Evolutionary conservation across 805 yeast genomes (phyloP).

Genomic region (Cyberlindnera mrakii): DNA sequence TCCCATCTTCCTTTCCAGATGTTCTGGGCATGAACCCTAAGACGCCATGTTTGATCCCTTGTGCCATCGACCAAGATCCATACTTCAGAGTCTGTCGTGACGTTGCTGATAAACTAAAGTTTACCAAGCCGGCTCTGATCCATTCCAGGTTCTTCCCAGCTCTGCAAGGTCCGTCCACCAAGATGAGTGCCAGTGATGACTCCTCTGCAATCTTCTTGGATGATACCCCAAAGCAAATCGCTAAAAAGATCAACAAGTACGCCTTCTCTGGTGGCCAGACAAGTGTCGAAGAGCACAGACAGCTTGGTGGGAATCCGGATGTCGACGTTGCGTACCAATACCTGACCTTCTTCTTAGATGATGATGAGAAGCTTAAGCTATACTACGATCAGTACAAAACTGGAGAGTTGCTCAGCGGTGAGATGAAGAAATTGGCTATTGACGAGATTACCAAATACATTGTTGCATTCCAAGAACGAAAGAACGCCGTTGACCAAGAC

Average conservation of each 20-base stretch:
- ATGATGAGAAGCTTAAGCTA: slow-evolving; percentile 68
- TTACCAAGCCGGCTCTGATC: slow-evolving; percentile 82
- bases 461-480: slow-evolving; percentile 71
- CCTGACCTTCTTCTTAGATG: slow-evolving; percentile 81
- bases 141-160: slow-evolving; percentile 98
- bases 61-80: slow-evolving; percentile 99
- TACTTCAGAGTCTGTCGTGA: slow-evolving; percentile 96
- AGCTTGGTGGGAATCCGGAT: slow-evolving; percentile 88
- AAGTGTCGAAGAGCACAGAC: slow-evolving; percentile 84
- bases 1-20: slow-evolving; percentile 94
- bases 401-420: slow-evolving; percentile 88
- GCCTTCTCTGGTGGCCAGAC: slow-evolving; percentile 95
- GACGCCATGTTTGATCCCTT: slow-evolving; percentile 95
- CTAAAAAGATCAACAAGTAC: slow-evolving; percentile 90
- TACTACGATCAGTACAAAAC: slow-evolving; percentile 59
- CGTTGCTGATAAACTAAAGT: slow-evolving; percentile 90
- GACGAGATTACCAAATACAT: slow-evolving; percentile 76
- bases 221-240: slow-evolving; percentile 86
- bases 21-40: slow-evolving; percentile 80
- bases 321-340: slow-evolving; percentile 95
- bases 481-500: slow-evolving; percentile 59
- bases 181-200: slow-evolving; percentile 94
- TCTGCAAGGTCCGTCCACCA: slow-evolving; percentile 90
- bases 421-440: slow-evolving; percentile 84
- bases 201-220: slow-evolving; percentile 92